A percentile compares a stretch with the other conserved stretches of the same genome.
These are phyloP conservation scores for Beauveria sp. DNA, from an alignment of 2,329 filamentous ascomycete genomes.

Conservation along the genomic window DNA sequence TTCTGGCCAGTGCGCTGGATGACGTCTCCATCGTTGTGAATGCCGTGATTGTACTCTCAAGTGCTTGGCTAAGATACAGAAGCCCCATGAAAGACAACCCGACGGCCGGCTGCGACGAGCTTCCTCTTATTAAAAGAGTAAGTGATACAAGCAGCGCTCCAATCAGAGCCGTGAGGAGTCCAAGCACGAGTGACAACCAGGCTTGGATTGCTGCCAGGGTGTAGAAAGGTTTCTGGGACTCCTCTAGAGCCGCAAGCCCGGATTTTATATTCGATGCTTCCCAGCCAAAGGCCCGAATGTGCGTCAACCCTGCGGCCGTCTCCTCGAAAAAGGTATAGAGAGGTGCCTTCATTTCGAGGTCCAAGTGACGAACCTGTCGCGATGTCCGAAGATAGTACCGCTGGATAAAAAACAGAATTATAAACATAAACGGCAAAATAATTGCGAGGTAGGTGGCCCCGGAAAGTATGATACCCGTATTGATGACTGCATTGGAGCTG, in stretches of 20 bases:
- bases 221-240: not conserved
- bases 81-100: not conserved
- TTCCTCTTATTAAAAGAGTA: not conserved
- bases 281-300: slow-evolving; percentile 19
- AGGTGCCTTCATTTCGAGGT: slow-evolving; percentile 42
- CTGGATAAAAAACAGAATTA: slow-evolving; percentile 16
- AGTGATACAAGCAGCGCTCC: not conserved
- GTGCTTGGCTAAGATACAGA: not conserved
- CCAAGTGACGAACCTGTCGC: slow-evolving; percentile 44
- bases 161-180: not conserved
- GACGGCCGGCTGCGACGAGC: not conserved
- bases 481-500: not conserved
- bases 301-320: slow-evolving; percentile 20
- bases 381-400: slow-evolving; percentile 37
- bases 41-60: not conserved
- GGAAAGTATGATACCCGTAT: not conserved
- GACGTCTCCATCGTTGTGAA: not conserved
- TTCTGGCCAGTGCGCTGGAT: not conserved
- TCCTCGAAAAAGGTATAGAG: slow-evolving; percentile 33
- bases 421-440: not conserved
- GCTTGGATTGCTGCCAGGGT: not conserved
- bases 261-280: not conserved
- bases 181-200: not conserved
- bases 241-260: not conserved
- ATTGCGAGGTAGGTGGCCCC: not conserved